Base-by-base conservation (phyloP, 495 filamentous ascomycete genomes). In the Sabuloglossum arenarium region DNA sequence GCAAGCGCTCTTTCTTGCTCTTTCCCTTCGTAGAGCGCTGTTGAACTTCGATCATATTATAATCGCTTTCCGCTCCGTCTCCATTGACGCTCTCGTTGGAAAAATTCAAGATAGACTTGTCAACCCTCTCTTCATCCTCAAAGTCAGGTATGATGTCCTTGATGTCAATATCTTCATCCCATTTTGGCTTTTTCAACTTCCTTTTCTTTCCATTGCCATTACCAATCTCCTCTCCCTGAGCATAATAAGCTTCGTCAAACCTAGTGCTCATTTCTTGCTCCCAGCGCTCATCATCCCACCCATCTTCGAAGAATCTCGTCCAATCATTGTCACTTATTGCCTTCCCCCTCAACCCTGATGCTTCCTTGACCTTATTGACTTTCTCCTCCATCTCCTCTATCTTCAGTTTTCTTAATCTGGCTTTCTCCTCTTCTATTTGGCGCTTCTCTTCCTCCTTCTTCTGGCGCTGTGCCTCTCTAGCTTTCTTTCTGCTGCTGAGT, bases 131-230 rank as follows among this genome's bases (percentile, higher is more conserved):
- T 23, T 80, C 80, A 14, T 85, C 73, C 12, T 76, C 78, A 63
- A 93, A 96, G 57, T 91, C 86, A 1, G 88, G 88, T 39, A 95
- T 69, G 29, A 98, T 69, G 65, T 98, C 90, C 28, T 80, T 84
- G 69, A 97, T 96, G 62, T 94, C 88, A 62, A 97, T 95, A 62
- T 98, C 91, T 61, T 95, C 87, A 58, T 94, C 85, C 86, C 88
- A 98, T 56, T 80, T 85, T 21, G 91, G 91, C 73, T 98, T 98
- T 73, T 86, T 91, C 19, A 77, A 68, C 58, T 78, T 80, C 58
- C 76, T 79, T 60, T 74, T 76, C 59, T 70, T 71, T 62, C 77
- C 78, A 31, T 61, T 61, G 11, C 21, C 66, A 1, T 57, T 63
- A 39, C 66, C 39, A 43, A 4, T 39, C 1, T 58, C 71, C 4